Evolutionary conservation across 2,329 filamentous ascomycete genomes (phyloP).

Genomic region (Pseudogymnoascus sp.): DNA sequence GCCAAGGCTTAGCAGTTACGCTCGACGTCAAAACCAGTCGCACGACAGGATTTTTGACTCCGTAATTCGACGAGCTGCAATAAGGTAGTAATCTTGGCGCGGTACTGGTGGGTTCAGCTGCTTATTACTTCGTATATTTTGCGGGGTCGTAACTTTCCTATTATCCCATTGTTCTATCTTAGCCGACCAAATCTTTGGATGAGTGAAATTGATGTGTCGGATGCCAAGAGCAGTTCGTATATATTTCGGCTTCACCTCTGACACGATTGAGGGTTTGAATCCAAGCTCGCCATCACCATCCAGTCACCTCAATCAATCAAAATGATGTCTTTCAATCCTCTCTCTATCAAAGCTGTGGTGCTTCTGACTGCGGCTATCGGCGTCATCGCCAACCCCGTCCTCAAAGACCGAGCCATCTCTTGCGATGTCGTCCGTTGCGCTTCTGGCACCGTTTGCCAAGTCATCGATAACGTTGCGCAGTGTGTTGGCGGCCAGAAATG

Average conservation of each 20-base stretch:
- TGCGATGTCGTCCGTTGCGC: neutral
- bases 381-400: neutral
- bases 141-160: conserved; percentile 4
- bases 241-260: neutral
- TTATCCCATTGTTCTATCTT: neutral
- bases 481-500: neutral
- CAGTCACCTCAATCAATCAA: neutral
- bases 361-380: neutral
- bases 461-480: neutral
- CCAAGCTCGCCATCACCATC: conserved; percentile 5
- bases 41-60: neutral
- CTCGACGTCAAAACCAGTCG: neutral
- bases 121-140: conserved; percentile 6
- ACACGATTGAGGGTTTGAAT: neutral
- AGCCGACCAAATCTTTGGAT: neutral
- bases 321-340: conserved; percentile 5
- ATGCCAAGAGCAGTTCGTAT: conserved; percentile 6
- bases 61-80: neutral
- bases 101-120: neutral
- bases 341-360: neutral
- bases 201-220: neutral
- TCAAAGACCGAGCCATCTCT: neutral
- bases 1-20: conserved; percentile 3
- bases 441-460: neutral
- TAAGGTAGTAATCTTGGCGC: conserved; percentile 3